These are phyloP conservation scores for Plantago rigida DNA, from an alignment of 305 asterid species.

Conservation along the genomic window DNA sequence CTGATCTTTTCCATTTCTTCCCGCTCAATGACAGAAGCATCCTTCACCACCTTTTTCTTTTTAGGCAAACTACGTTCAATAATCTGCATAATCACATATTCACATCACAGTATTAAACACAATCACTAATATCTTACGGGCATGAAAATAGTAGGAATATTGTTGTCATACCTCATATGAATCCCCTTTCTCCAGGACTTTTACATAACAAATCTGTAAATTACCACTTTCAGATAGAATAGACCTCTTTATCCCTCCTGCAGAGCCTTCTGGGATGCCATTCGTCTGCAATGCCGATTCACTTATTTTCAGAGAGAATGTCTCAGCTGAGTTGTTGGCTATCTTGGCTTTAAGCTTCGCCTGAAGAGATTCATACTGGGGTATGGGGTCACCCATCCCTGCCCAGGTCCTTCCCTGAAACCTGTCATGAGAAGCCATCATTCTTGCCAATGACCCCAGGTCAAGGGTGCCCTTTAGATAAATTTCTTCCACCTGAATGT, in stretches of 20 bases:
- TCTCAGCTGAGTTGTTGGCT: constrained; percentile 41
- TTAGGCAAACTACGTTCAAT: constrained; percentile 89
- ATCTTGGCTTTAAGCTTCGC: constrained; percentile 59
- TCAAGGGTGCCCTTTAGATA: constrained; percentile 96
- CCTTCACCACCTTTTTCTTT: constrained; percentile 66
- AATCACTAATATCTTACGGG: not conserved
- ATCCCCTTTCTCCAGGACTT: constrained; percentile 98
- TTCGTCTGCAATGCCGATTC: constrained; percentile 62
- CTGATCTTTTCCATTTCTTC: constrained; percentile 74
- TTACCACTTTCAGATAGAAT: constrained; percentile 82
- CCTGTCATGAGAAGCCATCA: constrained; percentile 79
- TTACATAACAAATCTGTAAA: constrained; percentile 82
- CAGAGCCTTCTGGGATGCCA: constrained; percentile 93
- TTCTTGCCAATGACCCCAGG: constrained; percentile 83
- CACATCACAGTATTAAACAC: constrained; percentile 26
- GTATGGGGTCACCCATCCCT: constrained; percentile 66
- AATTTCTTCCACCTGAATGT: constrained; percentile 78
- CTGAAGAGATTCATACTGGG: constrained; percentile 83
- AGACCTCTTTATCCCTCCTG: constrained; percentile 71
- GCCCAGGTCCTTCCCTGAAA: constrained; percentile 47
- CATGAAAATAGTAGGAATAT: constrained; percentile 14
- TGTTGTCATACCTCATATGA: constrained; percentile 70
- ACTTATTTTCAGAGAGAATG: constrained; percentile 62
- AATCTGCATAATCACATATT: constrained; percentile 54
- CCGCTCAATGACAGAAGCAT: constrained; percentile 73